Evolutionary conservation across 371 early-diverging fungal genomes (phyloP).

Genomic region (Mucor circinelloides): DNA sequence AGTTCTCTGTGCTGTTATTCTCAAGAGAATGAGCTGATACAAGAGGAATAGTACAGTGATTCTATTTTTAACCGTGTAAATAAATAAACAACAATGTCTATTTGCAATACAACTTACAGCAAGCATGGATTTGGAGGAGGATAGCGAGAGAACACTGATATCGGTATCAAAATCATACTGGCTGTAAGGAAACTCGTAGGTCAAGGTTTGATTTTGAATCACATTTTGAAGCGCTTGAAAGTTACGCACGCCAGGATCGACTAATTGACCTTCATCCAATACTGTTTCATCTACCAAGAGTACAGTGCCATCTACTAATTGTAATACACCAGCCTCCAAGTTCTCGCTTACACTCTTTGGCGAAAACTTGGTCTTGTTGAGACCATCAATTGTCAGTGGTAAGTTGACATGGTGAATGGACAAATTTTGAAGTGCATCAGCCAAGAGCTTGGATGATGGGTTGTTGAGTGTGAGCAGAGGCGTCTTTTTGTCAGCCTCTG

Average conservation of each 20-base stretch:
- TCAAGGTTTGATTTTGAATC: slow-evolving; percentile 56
- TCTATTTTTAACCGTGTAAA: slow-evolving; percentile 25
- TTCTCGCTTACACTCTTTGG: slow-evolving; percentile 57
- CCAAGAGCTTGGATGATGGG: slow-evolving; percentile 14
- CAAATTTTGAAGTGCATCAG: slow-evolving; percentile 34
- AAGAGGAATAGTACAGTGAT: slow-evolving; percentile 52
- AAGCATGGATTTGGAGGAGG: slow-evolving; percentile 58
- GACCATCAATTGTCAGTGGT: slow-evolving; percentile 51
- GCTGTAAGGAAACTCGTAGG: slow-evolving; percentile 63
- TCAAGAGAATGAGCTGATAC: slow-evolving; percentile 22
- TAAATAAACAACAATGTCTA: neutral
- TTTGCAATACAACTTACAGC: slow-evolving; percentile 45
- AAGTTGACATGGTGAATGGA: slow-evolving; percentile 48
- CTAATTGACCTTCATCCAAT: slow-evolving; percentile 63
- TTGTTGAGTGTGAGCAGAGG: slow-evolving; percentile 13
- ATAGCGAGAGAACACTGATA: slow-evolving; percentile 52
- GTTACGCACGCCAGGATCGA: slow-evolving; percentile 63
- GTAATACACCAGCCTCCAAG: slow-evolving; percentile 59
- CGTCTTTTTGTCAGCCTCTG: slow-evolving; percentile 10
- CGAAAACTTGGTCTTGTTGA: slow-evolving; percentile 53
- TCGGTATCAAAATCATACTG: slow-evolving; percentile 66
- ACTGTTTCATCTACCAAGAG: slow-evolving; percentile 66
- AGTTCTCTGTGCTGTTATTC: slow-evolving; percentile 1
- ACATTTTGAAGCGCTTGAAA: slow-evolving; percentile 57
- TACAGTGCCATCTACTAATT: slow-evolving; percentile 57